Conservation (phyloP, 306 rosid genomes). For the Rosa persica region DNA sequence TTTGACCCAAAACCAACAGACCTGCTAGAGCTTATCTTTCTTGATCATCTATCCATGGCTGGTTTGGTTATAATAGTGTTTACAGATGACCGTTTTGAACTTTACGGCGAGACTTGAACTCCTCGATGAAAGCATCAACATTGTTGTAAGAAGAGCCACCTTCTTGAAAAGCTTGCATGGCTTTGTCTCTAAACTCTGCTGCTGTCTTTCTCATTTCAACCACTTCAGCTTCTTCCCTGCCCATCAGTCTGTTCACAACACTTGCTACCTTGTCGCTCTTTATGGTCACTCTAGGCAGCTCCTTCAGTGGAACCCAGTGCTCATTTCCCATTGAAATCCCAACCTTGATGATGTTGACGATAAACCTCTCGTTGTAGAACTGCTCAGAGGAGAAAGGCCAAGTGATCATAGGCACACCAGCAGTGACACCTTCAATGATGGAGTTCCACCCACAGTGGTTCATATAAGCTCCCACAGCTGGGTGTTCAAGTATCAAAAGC, state of each 20-base stretch:
- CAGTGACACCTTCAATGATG: slow-evolving; percentile 24
- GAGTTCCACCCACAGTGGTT: slow-evolving; percentile 40
- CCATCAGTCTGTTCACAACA: slow-evolving; percentile 26
- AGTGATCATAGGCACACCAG: slow-evolving; percentile 31
- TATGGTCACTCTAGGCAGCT: slow-evolving; percentile 11
- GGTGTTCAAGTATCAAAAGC: slow-evolving; percentile 27
- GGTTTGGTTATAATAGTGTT: neutral
- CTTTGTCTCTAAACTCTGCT: slow-evolving; percentile 2
- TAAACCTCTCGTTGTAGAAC: slow-evolving; percentile 29
- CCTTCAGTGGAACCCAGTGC: slow-evolving; percentile 27
- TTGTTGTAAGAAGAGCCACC: slow-evolving; percentile 29
- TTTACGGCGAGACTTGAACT: slow-evolving; percentile 19
- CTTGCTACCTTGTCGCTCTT: slow-evolving; percentile 14
- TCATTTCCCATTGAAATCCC: slow-evolving; percentile 27
- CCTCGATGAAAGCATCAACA: slow-evolving; percentile 12
- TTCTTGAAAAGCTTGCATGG: slow-evolving; percentile 15
- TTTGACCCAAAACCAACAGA: neutral
- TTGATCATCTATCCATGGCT: neutral
- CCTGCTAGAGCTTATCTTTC: neutral
- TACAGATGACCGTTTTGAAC: neutral
- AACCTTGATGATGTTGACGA: slow-evolving; percentile 13
- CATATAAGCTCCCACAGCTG: slow-evolving; percentile 32
- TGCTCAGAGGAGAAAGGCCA: slow-evolving; percentile 36
- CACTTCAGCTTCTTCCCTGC: slow-evolving; percentile 10
- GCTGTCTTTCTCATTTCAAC: slow-evolving; percentile 20